A percentile compares a stretch with the other conserved stretches of the same genome.
phyloP scores from a whole-genome alignment of 2,329 filamentous ascomycete species.

The Exophiala xenobiotica region DNA sequence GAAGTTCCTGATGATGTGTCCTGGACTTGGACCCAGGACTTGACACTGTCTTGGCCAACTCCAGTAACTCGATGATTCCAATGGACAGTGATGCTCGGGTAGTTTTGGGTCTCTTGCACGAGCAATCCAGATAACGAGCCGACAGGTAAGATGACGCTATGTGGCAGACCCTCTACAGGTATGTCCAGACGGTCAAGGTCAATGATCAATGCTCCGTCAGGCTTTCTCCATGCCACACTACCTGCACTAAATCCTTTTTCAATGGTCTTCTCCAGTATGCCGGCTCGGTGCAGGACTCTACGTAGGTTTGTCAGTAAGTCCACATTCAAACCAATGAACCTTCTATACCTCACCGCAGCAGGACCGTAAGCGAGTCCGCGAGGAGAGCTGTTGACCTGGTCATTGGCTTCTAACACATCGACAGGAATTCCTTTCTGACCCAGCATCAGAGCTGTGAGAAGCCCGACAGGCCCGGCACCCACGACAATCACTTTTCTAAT shows the following conservation, averaged over 20 bases:
- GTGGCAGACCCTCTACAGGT: conserved; percentile 30
- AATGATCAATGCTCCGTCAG: conserved; percentile 36
- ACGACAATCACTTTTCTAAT: conserved; percentile 35
- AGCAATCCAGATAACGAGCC: conserved; percentile 44
- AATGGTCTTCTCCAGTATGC: conserved; percentile 54
- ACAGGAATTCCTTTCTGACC: conserved; percentile 33
- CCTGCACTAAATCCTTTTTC: conserved; percentile 42
- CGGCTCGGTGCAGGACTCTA: conserved; percentile 58
- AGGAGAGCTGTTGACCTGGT: conserved; percentile 15
- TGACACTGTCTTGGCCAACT: neutral
- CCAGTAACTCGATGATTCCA: conserved; percentile 43
- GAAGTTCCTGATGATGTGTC: neutral
- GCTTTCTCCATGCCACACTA: conserved; percentile 46
- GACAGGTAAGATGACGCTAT: conserved; percentile 45
- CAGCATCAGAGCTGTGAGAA: conserved; percentile 34
- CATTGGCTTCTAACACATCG: conserved; percentile 21
- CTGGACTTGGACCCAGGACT: neutral
- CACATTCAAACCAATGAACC: no score
- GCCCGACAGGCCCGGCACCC: conserved; percentile 34
- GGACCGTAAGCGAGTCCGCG: conserved; percentile 15
- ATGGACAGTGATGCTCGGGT: conserved; percentile 36
- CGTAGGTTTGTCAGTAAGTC: no score
- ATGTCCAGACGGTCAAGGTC: conserved; percentile 14
- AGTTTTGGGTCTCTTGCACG: conserved; percentile 36
- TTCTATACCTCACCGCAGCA: no score